phyloP scores from a whole-genome alignment of 2,329 filamentous ascomycete genomes.

The Alternaria solani region DNA sequence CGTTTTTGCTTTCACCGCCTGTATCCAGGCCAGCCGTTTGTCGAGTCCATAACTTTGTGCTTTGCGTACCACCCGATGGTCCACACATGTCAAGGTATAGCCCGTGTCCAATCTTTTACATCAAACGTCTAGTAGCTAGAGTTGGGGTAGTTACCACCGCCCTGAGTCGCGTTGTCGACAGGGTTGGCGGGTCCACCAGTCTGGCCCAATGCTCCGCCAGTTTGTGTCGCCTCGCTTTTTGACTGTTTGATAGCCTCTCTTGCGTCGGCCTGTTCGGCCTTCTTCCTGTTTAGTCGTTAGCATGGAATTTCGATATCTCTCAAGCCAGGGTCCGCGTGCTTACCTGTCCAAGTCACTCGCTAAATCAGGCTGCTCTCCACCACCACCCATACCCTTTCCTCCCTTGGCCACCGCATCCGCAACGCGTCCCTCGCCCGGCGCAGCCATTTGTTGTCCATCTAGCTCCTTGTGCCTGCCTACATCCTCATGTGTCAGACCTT shows the following conservation, averaged over 20 bases:
- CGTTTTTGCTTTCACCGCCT: neutral
- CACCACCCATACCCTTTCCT: conserved; percentile 41
- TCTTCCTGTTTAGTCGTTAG: conserved; percentile 51
- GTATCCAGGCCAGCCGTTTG: neutral
- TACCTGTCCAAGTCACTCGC: conserved; percentile 56
- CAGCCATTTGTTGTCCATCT: conserved; percentile 59
- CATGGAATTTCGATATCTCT: neutral
- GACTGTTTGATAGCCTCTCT: conserved; percentile 53
- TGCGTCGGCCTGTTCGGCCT: conserved; percentile 57
- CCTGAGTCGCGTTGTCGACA: conserved; percentile 27
- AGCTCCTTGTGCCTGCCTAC: conserved; percentile 57
- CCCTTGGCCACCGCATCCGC: conserved; percentile 51
- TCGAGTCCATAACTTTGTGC: neutral
- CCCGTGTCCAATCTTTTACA: neutral
- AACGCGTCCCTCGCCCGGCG: conserved; percentile 57
- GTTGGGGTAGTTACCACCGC: conserved; percentile 34
- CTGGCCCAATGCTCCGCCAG: conserved; percentile 56
- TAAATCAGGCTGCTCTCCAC: conserved; percentile 51
- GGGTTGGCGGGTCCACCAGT: conserved; percentile 56
- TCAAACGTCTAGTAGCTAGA: conserved; percentile 20
- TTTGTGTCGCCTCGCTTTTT: conserved; percentile 48
- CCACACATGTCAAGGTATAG: fast-evolving
- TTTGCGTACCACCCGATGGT: neutral
- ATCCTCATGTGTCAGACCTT: conserved; percentile 51
- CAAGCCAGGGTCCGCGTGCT: neutral